These are phyloP conservation scores for Calonectria pseudoturangicola DNA, from an alignment of 2,329 filamentous ascomycete genomes.

Conservation along the genomic window DNA sequence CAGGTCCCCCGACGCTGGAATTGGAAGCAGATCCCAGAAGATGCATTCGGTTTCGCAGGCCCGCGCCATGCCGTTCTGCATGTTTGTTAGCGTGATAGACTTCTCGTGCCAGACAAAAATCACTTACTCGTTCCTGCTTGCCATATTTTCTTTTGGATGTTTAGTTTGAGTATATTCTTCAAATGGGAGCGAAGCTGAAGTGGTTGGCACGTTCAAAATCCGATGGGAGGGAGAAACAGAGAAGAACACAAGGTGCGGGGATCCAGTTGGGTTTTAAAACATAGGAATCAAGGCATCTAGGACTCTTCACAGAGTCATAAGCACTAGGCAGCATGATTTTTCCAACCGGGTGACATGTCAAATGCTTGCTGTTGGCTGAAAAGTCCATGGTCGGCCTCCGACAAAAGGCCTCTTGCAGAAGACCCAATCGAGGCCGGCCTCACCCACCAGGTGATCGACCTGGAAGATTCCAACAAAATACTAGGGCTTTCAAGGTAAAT, in stretches of 20 bases:
- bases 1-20: neutral
- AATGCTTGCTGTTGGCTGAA: neutral
- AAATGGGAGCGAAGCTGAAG: neutral
- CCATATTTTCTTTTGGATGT: neutral
- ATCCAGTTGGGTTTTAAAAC: neutral
- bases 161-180: neutral
- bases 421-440: neutral
- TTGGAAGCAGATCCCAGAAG: neutral
- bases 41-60: neutral
- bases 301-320: neutral
- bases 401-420: neutral
- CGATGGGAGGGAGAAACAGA: neutral
- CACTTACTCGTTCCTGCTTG: neutral
- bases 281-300: neutral
- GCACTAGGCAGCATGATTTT: neutral
- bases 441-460: neutral
- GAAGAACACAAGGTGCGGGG: neutral
- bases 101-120: too few relatives aligned
- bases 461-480: too few relatives aligned
- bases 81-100: neutral
- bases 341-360: neutral
- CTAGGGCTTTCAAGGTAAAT: too few relatives aligned
- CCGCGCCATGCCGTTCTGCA: too few relatives aligned
- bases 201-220: neutral
- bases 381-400: neutral